These are phyloP conservation scores for Mikania micrantha DNA, from an alignment of 129 eudicot genomes.

Conservation along the genomic window DNA sequence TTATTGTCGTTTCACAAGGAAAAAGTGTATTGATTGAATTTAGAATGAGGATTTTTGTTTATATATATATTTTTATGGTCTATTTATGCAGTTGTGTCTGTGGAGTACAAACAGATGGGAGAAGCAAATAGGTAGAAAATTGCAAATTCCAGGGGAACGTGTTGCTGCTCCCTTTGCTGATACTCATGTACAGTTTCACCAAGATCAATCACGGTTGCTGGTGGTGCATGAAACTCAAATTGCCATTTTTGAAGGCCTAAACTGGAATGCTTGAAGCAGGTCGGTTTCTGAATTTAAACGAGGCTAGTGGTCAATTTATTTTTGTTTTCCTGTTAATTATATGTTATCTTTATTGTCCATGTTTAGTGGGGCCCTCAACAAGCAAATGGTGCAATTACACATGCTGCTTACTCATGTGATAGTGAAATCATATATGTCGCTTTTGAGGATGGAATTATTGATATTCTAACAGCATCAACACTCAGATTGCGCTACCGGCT, in stretches of 20 bases:
- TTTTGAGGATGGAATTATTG: conserved; percentile 74
- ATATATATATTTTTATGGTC: not conserved
- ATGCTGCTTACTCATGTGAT: conserved; percentile 85
- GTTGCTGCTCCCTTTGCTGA: conserved; percentile 64
- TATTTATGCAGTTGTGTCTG: conserved; percentile 61
- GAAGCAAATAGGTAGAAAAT: conserved; percentile 50
- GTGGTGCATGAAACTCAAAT: conserved; percentile 82
- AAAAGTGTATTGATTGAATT: not conserved
- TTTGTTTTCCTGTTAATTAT: not conserved
- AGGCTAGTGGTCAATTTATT: not conserved
- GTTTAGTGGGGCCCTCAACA: conserved; percentile 77
- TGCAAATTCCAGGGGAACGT: conserved; percentile 69
- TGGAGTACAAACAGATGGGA: conserved; percentile 83
- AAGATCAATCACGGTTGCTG: conserved; percentile 62
- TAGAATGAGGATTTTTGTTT: not conserved
- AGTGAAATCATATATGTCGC: conserved; percentile 67
- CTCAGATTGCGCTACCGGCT: conserved; percentile 70
- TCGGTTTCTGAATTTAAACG: conserved; percentile 7
- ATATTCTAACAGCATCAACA: conserved; percentile 62
- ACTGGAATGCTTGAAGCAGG: conserved; percentile 79
- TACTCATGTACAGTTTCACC: conserved; percentile 82
- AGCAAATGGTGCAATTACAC: conserved; percentile 72
- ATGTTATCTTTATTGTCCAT: not conserved
- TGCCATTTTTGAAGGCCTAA: conserved; percentile 71
- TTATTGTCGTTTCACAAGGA: not conserved